Percentiles rank a stretch among this genome's conserved stretches.
These are phyloP conservation scores for Rubroboletus satanas DNA, from an alignment of 768 basidiomycete genomes.

Conservation along the genomic window DNA sequence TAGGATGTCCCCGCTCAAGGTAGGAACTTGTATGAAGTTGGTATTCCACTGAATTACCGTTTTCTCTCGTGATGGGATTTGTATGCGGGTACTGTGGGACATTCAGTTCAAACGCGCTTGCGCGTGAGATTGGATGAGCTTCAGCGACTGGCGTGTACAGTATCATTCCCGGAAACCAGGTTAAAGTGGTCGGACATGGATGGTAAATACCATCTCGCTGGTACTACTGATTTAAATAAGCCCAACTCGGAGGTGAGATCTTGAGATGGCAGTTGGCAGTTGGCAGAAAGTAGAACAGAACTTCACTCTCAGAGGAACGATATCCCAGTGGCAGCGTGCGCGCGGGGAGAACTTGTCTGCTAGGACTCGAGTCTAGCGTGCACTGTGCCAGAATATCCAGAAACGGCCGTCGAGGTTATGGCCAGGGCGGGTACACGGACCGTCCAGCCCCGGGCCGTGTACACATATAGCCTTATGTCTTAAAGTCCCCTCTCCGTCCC, in stretches of 20 bases:
- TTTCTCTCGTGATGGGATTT: background rate
- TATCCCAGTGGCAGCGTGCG: background rate
- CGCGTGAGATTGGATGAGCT: background rate
- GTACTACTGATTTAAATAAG: too few species aligned
- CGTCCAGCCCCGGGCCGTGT: background rate
- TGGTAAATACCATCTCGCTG: background rate
- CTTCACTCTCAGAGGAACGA: background rate
- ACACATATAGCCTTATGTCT: background rate
- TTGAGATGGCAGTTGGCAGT: too few species aligned
- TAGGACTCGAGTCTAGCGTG: background rate
- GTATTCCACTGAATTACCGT: background rate
- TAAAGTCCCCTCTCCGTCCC: background rate
- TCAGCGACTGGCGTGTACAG: background rate
- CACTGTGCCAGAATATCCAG: too few species aligned
- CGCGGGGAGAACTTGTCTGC: background rate
- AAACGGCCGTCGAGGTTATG: too few species aligned
- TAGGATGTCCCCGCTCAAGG: background rate
- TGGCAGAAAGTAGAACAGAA: background rate
- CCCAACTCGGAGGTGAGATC: too few species aligned
- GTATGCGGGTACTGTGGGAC: background rate
- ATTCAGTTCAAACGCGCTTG: background rate
- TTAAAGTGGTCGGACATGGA: background rate
- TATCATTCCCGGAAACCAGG: background rate
- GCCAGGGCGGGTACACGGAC: background rate
- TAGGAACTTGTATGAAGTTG: background rate